These are phyloP conservation scores for Afroboletus lepidellus DNA, from an alignment of 1,284 basidiomycete genomes.

Conservation along the genomic window DNA sequence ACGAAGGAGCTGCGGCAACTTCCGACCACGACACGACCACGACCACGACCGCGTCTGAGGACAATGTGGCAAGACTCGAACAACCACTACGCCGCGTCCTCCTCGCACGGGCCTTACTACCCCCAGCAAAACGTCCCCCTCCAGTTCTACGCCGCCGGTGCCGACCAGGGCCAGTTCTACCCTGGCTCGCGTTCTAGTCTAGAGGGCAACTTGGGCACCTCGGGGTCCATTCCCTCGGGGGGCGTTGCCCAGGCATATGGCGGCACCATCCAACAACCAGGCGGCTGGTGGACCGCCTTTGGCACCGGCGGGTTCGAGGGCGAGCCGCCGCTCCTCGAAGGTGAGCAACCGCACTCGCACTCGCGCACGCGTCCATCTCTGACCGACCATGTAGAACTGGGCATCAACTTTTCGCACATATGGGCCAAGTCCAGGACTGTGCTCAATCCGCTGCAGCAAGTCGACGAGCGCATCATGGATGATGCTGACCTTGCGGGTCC, in stretches of 20 bases:
- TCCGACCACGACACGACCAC: conserved; percentile 22
- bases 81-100: conserved; percentile 49
- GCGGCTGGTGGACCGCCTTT: conserved; percentile 93
- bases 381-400: conserved; percentile 67
- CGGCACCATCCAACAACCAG: conserved; percentile 63
- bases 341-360: conserved; percentile 40
- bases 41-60: conserved; percentile 6
- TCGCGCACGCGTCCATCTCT: not conserved
- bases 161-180: conserved; percentile 59
- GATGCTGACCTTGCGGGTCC: conserved; percentile 98
- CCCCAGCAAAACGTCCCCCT: conserved; percentile 58
- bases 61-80: conserved; percentile 70
- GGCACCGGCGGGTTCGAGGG: conserved; percentile 95
- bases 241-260: conserved; percentile 51
- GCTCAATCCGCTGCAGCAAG: conserved; percentile 84
- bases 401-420: conserved; percentile 97
- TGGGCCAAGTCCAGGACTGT: conserved; percentile 93
- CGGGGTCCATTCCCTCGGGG: conserved; percentile 52
- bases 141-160: conserved; percentile 66
- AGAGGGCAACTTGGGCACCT: conserved; percentile 63
- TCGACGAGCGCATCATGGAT: conserved; percentile 98
- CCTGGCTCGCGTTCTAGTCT: conserved; percentile 68
- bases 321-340: conserved; percentile 90
- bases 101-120: conserved; percentile 61
- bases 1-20: conserved; percentile 31